phyloP scores from a whole-genome alignment of 148 eudicot species.

The Amaranthus cruentus region DNA sequence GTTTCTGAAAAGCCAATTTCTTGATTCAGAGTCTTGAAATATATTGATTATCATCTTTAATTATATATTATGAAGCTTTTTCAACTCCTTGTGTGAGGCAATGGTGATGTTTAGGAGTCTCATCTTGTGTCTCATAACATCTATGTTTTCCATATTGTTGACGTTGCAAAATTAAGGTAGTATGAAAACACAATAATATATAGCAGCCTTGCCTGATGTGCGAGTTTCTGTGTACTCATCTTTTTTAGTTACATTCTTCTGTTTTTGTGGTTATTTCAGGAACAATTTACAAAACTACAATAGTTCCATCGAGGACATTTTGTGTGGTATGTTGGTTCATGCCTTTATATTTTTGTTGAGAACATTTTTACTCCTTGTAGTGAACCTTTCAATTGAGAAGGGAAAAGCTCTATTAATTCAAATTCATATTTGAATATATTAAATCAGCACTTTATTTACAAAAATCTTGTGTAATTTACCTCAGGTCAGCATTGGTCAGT shows the following conservation, averaged over 20 bases:
- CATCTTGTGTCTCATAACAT: background rate
- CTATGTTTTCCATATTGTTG: background rate
- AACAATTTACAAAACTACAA: conserved; percentile 81
- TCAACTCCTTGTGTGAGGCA: background rate
- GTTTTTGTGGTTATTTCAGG: conserved; percentile 48
- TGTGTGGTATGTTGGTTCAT: conserved; percentile 60
- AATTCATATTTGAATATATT: background rate
- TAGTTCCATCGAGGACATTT: conserved; percentile 86
- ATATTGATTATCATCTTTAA: too few relatives aligned
- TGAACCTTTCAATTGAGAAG: conserved; percentile 5
- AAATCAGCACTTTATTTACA: background rate
- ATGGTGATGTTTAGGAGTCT: background rate
- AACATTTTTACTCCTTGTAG: conserved; percentile 3
- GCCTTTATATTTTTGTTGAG: conserved; percentile 7
- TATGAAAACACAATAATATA: background rate
- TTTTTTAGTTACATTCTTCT: conserved; percentile 2
- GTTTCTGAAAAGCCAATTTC: background rate
- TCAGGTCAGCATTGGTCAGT: conserved; percentile 90
- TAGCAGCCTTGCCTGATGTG: background rate
- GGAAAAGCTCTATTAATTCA: background rate
- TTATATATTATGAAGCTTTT: too few relatives aligned
- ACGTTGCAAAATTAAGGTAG: background rate
- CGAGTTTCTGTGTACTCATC: background rate
- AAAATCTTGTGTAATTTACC: conserved; percentile 14
- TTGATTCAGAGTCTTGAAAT: background rate